Evolutionary conservation across 768 basidiomycete genomes (phyloP), one percentile per base, ranked within the genome.

Genomic region (Harrya chromipes): DNA sequence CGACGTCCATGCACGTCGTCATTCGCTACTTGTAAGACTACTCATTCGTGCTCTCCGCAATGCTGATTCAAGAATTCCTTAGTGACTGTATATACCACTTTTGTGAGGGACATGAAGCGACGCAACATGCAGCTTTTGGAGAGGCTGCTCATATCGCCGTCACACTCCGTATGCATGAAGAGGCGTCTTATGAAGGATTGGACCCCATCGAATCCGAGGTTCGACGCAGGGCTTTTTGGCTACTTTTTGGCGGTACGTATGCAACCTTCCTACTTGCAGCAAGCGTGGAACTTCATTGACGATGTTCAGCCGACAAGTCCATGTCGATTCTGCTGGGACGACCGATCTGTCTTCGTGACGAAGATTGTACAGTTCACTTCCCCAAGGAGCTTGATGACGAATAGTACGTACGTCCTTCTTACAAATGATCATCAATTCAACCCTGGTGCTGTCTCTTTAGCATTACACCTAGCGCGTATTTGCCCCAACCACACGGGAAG

Each of bases 151-250:
- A 92, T 62, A 85, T 91, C 53, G 86, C 90, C 26, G 78, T 90
- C 24, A 86, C 85, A 0, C 77, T 91, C 40, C 81, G 87, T 42
- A 85, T 93, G 79, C 90, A 93, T 63, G 90, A 91, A 70, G 90
- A 92, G 69, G 77, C 80, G 1, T 85, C 86, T 17, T 92, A 93
- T 63, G 84, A 88, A 47, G 81, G 80, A 10, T 76, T 92, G 50
- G 86, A 90, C 66, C 89, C 91, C 31, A 85, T 94, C 54, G 90
- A 94, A 73, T 85, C 84, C 53, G 89, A 94, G 68, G 80, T 94
- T 14, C 74, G 91, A n/a, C 79, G 92, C 46, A 76, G 93, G 48
- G 81, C 82, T 26, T 95, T 94, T 71, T 94, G 90, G 90, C 72
- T 95, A 12, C 77, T 93, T 33, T 94, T 93, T 61, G 90, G 87